These are phyloP conservation scores for Adansonia grandidieri DNA, from an alignment of 441 rosid genomes.

Conservation along the genomic window DNA sequence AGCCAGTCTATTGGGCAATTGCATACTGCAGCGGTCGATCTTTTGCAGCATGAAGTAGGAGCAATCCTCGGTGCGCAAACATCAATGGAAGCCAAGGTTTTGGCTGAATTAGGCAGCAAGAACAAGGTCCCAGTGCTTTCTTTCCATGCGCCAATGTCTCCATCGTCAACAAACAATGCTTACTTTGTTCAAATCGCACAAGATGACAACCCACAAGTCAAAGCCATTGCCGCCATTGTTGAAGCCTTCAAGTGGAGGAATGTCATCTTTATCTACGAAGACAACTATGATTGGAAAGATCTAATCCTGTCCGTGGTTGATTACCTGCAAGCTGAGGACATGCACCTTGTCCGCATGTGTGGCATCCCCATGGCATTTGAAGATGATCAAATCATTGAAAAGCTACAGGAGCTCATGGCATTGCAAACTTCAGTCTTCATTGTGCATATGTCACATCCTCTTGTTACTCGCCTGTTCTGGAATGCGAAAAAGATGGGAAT, in stretches of 20 bases:
- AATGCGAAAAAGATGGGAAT: slow-evolving; percentile 33
- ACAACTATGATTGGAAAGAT: slow-evolving; percentile 28
- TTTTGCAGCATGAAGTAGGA: slow-evolving; percentile 19
- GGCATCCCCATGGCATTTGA: slow-evolving; percentile 28
- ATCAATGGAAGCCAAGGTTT: slow-evolving; percentile 35
- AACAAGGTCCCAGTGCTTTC: slow-evolving; percentile 43
- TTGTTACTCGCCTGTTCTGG: neutral
- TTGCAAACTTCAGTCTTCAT: slow-evolving; percentile 33
- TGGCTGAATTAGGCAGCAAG: slow-evolving; percentile 41
- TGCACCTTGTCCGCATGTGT: slow-evolving; percentile 20
- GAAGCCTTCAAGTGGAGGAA: slow-evolving; percentile 37
- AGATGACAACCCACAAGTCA: slow-evolving; percentile 34
- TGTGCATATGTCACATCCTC: slow-evolving; percentile 41
- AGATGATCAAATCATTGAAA: slow-evolving; percentile 24
- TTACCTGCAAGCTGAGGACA: slow-evolving; percentile 23
- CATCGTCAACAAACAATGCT: slow-evolving; percentile 20
- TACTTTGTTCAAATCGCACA: slow-evolving; percentile 38
- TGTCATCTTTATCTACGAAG: slow-evolving; percentile 39
- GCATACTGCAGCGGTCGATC: slow-evolving; percentile 18
- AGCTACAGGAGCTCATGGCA: slow-evolving; percentile 29
- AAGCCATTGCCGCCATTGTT: slow-evolving; percentile 35
- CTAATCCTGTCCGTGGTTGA: neutral
- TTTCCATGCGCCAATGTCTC: slow-evolving; percentile 27
- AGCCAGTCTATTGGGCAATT: too few species aligned
- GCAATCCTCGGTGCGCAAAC: slow-evolving; percentile 43